Evolutionary conservation across 2,329 filamentous ascomycete genomes (phyloP).

Genomic region (Ophiostoma tasmaniense): DNA sequence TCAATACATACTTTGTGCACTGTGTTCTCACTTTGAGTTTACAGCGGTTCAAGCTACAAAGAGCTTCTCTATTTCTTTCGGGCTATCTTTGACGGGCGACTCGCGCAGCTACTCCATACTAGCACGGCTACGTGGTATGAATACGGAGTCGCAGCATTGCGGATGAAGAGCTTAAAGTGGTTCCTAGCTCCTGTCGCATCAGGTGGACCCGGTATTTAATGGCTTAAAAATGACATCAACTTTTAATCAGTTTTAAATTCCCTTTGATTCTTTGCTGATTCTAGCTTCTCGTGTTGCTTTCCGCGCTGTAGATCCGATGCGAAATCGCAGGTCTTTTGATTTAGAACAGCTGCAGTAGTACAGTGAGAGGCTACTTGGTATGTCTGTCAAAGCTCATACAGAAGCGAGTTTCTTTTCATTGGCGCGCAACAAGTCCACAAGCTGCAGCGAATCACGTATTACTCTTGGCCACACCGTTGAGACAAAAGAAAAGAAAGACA

Average conservation of each 20-base stretch:
- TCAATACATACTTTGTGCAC: background rate
- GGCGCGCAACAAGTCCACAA: background rate
- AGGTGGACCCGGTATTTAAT: background rate
- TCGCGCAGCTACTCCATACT: background rate
- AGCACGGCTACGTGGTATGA: background rate
- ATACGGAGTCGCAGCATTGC: background rate
- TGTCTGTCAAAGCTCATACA: background rate
- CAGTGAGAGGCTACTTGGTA: background rate
- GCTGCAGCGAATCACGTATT: conserved; percentile 8
- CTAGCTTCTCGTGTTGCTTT: background rate
- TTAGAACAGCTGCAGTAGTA: background rate
- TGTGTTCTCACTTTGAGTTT: background rate
- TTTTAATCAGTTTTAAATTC: background rate
- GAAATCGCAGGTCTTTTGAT: background rate
- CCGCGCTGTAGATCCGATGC: background rate
- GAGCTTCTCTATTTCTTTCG: background rate
- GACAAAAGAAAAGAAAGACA: background rate
- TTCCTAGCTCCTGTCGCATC: background rate
- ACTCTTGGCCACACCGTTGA: background rate
- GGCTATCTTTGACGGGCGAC: background rate
- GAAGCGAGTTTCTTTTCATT: background rate
- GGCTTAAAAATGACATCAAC: background rate
- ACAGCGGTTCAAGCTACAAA: background rate
- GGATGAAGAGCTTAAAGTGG: background rate
- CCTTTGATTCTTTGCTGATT: background rate